Evolutionary conservation across 2,329 filamentous ascomycete species (phyloP), one percentile per base, ranked within the genome.

Genomic region (Aspergillus sp.): DNA sequence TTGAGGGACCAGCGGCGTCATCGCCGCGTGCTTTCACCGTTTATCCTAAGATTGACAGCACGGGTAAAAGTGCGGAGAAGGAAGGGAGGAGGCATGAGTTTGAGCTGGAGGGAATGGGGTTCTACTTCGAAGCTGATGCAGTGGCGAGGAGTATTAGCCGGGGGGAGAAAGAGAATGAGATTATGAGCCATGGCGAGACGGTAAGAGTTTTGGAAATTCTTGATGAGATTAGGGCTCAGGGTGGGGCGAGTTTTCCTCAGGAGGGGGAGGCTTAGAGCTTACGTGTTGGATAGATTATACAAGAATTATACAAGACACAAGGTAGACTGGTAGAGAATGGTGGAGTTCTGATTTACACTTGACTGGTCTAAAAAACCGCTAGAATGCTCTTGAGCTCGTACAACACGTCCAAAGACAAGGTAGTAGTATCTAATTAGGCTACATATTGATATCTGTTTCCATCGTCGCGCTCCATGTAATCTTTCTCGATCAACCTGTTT

Each of bases 401-500:
- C n/a, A 46, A 37, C 27, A 35, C 14, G 27, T 37, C 6, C 17
- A 31, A 23, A 35, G 46, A 15, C n/a, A 21, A 31, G 14, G 23
- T 11, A 31, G 27, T 14, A 11, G 17, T 14, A 14, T 31, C 21
- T 7, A 21, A n/a, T 15, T 52, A 91, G 60, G 89, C 87, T 56
- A 91, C 75, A 70, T 93, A 93, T 11, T 80, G 83, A 73, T 93
- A 93, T 40, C 79, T 76, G 53, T 86, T 86, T 12, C 78, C 82
- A 21, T 87, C 90, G 61, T 89, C 87, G 48, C 91, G 82, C 74
- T 96, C 92, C 67, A 96, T 86, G 68, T 96, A 96, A 64, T 96
- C 92, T 77, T 96, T 96, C 71, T 96, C 92, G 53, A 96, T 93
- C 63, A 96, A 80, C 72, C 90, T 92, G 65, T 43, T n/a, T 14